Evolutionary conservation across 1,284 basidiomycete genomes (phyloP).

Genomic region (Melampsora abietis-canadensis): DNA sequence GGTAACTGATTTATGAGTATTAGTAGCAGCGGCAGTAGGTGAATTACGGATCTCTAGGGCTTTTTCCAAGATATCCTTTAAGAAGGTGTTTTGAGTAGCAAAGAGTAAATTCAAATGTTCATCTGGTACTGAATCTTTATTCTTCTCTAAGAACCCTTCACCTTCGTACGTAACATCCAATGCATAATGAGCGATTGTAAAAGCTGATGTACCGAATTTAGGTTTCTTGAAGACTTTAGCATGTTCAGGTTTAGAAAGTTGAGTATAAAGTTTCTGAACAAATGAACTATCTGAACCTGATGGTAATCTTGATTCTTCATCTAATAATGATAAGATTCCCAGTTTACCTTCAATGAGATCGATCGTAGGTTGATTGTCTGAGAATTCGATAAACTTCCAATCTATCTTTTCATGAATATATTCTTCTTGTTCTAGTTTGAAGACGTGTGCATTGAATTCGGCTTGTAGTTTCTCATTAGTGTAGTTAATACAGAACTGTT

Average conservation of each 20-base stretch:
- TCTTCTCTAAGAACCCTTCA: conserved; percentile 98
- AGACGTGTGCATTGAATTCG: conserved; percentile 52
- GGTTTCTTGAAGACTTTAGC: conserved; percentile 95
- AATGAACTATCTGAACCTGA: conserved; percentile 89
- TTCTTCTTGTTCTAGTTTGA: conserved; percentile 91
- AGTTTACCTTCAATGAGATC: conserved; percentile 97
- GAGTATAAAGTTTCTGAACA: conserved; percentile 85
- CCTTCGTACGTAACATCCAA: conserved; percentile 97
- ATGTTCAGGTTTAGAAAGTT: conserved; percentile 79
- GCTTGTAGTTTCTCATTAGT: conserved; percentile 81
- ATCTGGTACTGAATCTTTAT: conserved; percentile 96
- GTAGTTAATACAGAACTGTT: conserved; percentile 99
- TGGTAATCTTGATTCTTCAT: conserved; percentile 96
- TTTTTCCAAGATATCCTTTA: conserved; percentile 88
- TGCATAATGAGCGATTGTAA: conserved; percentile 98
- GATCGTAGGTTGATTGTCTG: conserved; percentile 96
- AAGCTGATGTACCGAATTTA: conserved; percentile 91
- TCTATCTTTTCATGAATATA: conserved; percentile 97
- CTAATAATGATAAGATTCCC: conserved; percentile 87
- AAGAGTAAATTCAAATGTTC: conserved; percentile 88
- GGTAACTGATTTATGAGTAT: conserved; percentile 65
- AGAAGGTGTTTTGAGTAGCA: conserved; percentile 80
- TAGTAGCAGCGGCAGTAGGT: conserved; percentile 54
- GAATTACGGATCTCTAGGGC: conserved; percentile 64
- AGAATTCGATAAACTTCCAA: conserved; percentile 99